These are phyloP conservation scores for Paxillus involutus DNA, from an alignment of 768 basidiomycete species.

Conservation along the genomic window DNA sequence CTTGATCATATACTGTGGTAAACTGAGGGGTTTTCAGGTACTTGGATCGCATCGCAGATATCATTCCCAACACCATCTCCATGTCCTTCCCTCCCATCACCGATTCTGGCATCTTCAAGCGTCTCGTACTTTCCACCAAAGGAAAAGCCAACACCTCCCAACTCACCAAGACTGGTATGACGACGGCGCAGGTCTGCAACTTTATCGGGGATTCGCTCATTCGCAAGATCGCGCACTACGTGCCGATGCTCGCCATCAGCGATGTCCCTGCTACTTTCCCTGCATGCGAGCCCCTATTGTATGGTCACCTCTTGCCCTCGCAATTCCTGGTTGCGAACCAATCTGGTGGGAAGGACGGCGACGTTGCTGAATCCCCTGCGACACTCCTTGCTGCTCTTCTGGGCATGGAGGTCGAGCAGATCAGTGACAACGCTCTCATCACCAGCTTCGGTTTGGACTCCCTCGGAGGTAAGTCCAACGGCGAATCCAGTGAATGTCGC, in stretches of 20 bases:
- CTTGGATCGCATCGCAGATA: conserved; percentile 31
- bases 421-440: conserved; percentile 29
- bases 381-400: conserved; percentile 24
- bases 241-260: conserved; percentile 26
- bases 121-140: conserved; percentile 26
- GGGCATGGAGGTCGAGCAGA: conserved; percentile 26
- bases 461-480: conserved; percentile 21
- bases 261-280: conserved; percentile 27
- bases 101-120: conserved; percentile 35
- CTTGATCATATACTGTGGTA: background rate
- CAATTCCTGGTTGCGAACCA: conserved; percentile 18
- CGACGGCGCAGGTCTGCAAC: conserved; percentile 31
- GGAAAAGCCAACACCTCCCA: conserved; percentile 29
- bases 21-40: conserved; percentile 18
- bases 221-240: conserved; percentile 30
- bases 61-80: conserved; percentile 31
- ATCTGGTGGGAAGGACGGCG: conserved; percentile 10
- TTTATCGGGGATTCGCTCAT: conserved; percentile 30
- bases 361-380: conserved; percentile 20
- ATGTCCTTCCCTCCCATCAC: conserved; percentile 35
- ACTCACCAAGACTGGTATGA: conserved; percentile 32
- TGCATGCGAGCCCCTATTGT: conserved; percentile 26
- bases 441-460: conserved; percentile 27
- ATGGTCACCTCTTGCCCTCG: conserved; percentile 23
- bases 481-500: background rate